These are phyloP conservation scores for Colletotrichum karsti DNA, from an alignment of 2,329 filamentous ascomycete genomes.

Conservation along the genomic window DNA sequence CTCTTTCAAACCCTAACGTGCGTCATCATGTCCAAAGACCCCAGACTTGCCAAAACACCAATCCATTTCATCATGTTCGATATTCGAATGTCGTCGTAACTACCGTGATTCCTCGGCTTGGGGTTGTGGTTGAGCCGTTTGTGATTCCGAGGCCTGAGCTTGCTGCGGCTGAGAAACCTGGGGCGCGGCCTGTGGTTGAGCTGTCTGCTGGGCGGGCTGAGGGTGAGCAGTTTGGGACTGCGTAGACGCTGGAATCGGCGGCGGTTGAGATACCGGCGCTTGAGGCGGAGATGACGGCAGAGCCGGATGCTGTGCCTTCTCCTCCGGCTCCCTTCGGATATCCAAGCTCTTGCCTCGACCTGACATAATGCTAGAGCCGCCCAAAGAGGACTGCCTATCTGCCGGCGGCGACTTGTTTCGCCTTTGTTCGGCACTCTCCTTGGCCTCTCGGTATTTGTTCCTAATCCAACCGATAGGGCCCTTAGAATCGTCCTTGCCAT, in stretches of 20 bases:
- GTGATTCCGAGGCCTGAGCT: background rate
- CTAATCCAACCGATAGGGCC: slow-evolving; percentile 67
- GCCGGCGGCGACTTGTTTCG: slow-evolving; percentile 65
- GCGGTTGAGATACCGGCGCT: background rate
- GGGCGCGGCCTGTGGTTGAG: background rate
- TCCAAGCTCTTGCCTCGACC: slow-evolving; percentile 49
- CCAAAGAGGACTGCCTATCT: slow-evolving; percentile 41
- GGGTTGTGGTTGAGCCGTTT: background rate
- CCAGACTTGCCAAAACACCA: background rate
- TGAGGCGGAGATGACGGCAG: slow-evolving; percentile 8
- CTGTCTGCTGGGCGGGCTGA: background rate
- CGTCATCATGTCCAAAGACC: background rate
- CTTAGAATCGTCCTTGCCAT: slow-evolving; percentile 56
- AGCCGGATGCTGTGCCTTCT: slow-evolving; percentile 12
- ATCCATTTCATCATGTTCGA: background rate
- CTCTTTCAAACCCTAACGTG: background rate
- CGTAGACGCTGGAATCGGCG: background rate
- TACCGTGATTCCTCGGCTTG: slow-evolving; percentile 9
- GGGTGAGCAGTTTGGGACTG: background rate
- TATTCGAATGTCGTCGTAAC: background rate
- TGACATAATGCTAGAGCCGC: slow-evolving; percentile 35
- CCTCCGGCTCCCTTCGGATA: slow-evolving; percentile 47
- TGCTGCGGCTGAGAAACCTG: background rate
- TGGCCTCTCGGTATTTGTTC: slow-evolving; percentile 67
- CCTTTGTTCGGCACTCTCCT: slow-evolving; percentile 63